Percentiles rank a stretch among this genome's conserved stretches.
phyloP scores from a whole-genome alignment of 2,329 filamentous ascomycete species.

The Calonectria crousiana region DNA sequence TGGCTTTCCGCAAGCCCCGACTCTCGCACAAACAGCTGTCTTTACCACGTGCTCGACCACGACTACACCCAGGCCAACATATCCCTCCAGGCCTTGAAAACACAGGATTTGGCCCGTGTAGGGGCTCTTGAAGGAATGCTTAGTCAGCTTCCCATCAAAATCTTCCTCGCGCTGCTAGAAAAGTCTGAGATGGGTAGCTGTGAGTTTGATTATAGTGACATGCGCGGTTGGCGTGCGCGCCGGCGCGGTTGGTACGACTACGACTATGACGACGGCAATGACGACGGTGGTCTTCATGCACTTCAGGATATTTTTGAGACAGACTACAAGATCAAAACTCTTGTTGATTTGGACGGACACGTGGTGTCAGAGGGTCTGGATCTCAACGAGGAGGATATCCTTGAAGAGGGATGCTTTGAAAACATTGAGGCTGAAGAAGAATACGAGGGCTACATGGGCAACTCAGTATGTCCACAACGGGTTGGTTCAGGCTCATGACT shows the following conservation, averaged over 20 bases:
- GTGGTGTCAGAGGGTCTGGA: conserved; percentile 27
- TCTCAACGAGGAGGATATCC: conserved; percentile 36
- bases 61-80: conserved; percentile 50
- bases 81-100: conserved; percentile 45
- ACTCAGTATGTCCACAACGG: conserved; percentile 36
- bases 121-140: conserved; percentile 42
- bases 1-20: conserved; percentile 40
- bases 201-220: conserved; percentile 18
- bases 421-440: conserved; percentile 33
- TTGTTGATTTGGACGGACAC: conserved; percentile 45
- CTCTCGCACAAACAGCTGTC: background rate
- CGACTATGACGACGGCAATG: background rate
- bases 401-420: conserved; percentile 39
- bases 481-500: background rate
- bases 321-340: conserved; percentile 31
- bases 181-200: conserved; percentile 40
- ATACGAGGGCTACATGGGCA: conserved; percentile 45
- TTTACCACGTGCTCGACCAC: conserved; percentile 50
- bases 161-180: conserved; percentile 51
- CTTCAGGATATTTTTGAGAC: conserved; percentile 30
- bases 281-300: conserved; percentile 12
- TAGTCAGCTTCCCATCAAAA: conserved; percentile 41
- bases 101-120: conserved; percentile 41
- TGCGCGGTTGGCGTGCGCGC: background rate
- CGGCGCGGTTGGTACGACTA: background rate